These are phyloP conservation scores for Eleusine coracana DNA, from an alignment of 176 grass and related monocot species.

Conservation along the genomic window DNA sequence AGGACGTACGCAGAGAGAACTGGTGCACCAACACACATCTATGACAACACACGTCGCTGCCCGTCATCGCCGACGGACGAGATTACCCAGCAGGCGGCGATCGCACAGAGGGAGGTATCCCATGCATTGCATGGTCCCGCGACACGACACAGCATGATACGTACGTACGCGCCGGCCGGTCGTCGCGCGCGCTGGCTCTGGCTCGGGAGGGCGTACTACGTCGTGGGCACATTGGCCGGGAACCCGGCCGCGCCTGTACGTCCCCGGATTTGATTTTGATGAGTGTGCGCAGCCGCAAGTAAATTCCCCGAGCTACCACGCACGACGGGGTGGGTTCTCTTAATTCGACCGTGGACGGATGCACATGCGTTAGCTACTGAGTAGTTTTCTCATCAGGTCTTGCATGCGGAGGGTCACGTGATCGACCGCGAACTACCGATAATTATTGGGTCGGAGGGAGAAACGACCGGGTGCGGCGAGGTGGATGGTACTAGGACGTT, in stretches of 20 bases:
- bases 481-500: background rate
- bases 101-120: no score
- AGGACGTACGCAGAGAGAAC: background rate
- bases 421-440: slow-evolving; percentile 25
- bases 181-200: background rate
- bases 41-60: no score
- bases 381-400: background rate
- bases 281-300: background rate
- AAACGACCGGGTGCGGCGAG: background rate
- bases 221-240: background rate
- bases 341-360: background rate
- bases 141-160: background rate
- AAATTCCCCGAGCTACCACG: slow-evolving; percentile 16
- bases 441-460: slow-evolving; percentile 23
- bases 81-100: no score
- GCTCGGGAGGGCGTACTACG: background rate
- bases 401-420: background rate
- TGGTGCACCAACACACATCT: background rate
- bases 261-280: background rate
- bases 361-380: background rate
- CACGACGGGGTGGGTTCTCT: background rate
- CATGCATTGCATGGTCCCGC: no score
- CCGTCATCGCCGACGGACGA: no score
- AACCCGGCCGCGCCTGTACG: background rate
- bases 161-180: background rate